Evolutionary conservation across 441 rosid species (phyloP).

Genomic region (Adansonia madagascariensis): DNA sequence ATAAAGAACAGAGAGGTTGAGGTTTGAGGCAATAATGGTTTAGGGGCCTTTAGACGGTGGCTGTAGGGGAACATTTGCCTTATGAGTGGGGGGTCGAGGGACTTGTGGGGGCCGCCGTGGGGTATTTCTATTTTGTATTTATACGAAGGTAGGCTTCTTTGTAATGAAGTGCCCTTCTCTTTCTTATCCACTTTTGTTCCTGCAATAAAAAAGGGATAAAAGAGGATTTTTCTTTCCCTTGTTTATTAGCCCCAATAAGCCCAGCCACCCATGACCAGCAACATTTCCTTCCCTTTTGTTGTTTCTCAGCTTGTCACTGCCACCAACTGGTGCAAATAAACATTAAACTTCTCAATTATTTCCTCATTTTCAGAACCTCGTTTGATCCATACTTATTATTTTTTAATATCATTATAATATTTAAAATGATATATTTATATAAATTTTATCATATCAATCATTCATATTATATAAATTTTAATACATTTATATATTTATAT

Average conservation of each 20-base stretch:
- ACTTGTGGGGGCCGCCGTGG: neutral
- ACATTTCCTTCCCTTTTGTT: slow-evolving; percentile 3
- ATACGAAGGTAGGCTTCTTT: slow-evolving; percentile 27
- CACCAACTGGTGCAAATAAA: neutral
- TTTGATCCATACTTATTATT: neutral
- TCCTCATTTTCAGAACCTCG: neutral
- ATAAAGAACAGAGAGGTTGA: neutral
- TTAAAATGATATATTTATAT: too few relatives aligned
- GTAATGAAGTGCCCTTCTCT: slow-evolving; percentile 30
- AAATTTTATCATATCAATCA: too few relatives aligned
- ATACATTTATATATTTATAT: too few relatives aligned
- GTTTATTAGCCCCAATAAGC: slow-evolving; percentile 4
- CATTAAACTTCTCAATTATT: slow-evolving; percentile 26
- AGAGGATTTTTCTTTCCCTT: neutral
- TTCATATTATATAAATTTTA: too few relatives aligned
- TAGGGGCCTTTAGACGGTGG: neutral
- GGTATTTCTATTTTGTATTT: neutral
- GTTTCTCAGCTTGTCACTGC: neutral
- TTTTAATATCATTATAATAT: too few relatives aligned
- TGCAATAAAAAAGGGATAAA: slow-evolving; percentile 19
- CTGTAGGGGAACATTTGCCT: slow-evolving; percentile 14
- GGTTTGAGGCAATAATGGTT: slow-evolving; percentile 1
- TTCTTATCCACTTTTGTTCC: slow-evolving; percentile 34
- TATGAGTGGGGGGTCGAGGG: neutral
- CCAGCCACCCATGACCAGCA: neutral